A percentile compares a stretch with the other conserved stretches of the same genome.
These are phyloP conservation scores for Euphrasia confusa DNA, from an alignment of 257 asterid genomes.

Conservation along the genomic window DNA sequence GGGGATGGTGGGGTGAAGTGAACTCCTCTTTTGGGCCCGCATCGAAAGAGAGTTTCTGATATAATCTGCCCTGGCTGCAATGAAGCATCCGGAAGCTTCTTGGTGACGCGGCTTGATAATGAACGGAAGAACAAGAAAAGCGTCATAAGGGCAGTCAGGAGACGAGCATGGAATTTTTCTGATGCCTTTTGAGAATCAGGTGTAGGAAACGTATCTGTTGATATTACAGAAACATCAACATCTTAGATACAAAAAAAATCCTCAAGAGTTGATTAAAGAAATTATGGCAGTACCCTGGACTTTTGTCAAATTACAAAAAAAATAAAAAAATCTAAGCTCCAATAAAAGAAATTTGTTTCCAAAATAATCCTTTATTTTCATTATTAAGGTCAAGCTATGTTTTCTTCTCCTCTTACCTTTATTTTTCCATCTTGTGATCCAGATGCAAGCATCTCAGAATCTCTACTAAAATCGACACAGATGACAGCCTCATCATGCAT, in stretches of 20 bases:
- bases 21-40: constrained; percentile 55
- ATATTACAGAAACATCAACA: constrained; percentile 21
- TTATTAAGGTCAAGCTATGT: constrained; percentile 1
- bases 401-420: constrained; percentile 45
- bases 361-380: too few species aligned
- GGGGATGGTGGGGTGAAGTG: constrained; percentile 92
- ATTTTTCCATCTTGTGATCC: constrained; percentile 98
- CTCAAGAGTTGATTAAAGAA: background rate
- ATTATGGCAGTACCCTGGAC: background rate
- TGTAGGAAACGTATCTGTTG: constrained; percentile 36
- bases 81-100: constrained; percentile 48
- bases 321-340: too few species aligned
- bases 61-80: constrained; percentile 31
- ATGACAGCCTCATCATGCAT: constrained; percentile 97
- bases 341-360: too few species aligned
- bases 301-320: background rate
- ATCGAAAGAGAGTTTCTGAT: constrained; percentile 46
- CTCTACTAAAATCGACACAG: constrained; percentile 93
- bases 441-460: constrained; percentile 96
- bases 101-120: constrained; percentile 39
- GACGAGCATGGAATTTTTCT: constrained; percentile 47
- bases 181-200: constrained; percentile 46
- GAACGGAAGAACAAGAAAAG: constrained; percentile 55
- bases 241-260: background rate
- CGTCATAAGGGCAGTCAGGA: constrained; percentile 52